Conservation (phyloP, 208 protist genomes). For the Acanthamoeba castellanii region DNA sequence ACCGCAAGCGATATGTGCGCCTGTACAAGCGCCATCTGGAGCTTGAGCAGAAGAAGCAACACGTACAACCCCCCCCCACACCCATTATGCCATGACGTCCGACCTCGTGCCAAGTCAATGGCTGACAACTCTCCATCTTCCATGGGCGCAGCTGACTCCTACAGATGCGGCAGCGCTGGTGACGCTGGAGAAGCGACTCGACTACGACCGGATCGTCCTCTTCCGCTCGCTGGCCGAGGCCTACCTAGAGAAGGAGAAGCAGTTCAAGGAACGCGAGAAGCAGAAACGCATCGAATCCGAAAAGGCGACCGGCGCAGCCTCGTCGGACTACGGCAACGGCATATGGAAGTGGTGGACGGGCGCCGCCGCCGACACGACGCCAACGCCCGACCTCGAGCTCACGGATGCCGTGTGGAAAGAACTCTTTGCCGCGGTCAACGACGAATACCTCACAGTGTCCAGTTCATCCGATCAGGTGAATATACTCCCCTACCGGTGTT, state of each 20-base stretch:
- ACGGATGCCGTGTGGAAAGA: conserved; percentile 70
- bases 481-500: neutral
- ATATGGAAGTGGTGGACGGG: conserved; percentile 22
- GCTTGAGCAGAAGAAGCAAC: conserved; percentile 59
- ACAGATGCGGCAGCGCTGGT: neutral
- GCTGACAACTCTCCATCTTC: too few relatives aligned
- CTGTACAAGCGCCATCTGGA: conserved; percentile 57
- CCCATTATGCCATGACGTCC: neutral
- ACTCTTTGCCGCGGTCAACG: conserved; percentile 51
- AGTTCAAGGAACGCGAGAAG: conserved; percentile 40
- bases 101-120: neutral
- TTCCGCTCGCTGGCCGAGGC: conserved; percentile 72
- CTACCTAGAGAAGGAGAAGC: conserved; percentile 54
- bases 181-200: conserved; percentile 31
- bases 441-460: conserved; percentile 17
- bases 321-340: neutral
- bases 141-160: neutral
- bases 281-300: conserved; percentile 28
- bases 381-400: conserved; percentile 53
- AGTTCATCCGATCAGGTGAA: neutral
- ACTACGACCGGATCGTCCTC: conserved; percentile 62
- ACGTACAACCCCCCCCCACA: neutral
- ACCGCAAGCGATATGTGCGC: conserved; percentile 51
- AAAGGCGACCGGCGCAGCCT: neutral
- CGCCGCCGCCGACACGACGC: neutral